phyloP scores from a whole-genome alignment of 2,329 filamentous ascomycete genomes.

The Chrysoporthe austroafricana region DNA sequence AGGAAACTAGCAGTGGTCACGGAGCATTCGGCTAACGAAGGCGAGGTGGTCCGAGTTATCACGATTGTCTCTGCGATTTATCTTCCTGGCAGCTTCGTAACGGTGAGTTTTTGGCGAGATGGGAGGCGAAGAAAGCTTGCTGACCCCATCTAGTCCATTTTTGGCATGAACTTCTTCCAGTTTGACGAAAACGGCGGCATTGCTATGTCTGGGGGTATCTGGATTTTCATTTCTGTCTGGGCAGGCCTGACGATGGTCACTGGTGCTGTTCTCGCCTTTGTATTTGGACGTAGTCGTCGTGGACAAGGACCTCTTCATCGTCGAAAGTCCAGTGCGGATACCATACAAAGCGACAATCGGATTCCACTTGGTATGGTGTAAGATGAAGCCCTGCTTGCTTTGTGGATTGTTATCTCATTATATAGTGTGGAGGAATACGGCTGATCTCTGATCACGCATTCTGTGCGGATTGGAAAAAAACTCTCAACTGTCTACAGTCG shows the following conservation, averaged over 20 bases:
- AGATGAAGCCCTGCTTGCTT: not conserved
- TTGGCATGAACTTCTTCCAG: conserved; percentile 32
- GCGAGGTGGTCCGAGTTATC: conserved; percentile 34
- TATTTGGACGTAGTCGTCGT: conserved; percentile 9
- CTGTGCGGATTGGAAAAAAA: no score
- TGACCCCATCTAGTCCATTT: conserved; percentile 19
- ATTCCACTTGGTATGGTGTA: not conserved
- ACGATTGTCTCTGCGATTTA: conserved; percentile 36
- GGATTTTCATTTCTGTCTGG: conserved; percentile 20
- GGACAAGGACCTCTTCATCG: not conserved
- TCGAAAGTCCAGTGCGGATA: not conserved
- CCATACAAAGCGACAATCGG: not conserved
- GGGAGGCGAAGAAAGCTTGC: no score
- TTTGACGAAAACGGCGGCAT: conserved; percentile 21
- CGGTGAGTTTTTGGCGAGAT: conserved; percentile 17
- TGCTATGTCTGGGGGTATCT: conserved; percentile 5
- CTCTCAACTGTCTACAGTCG: no score
- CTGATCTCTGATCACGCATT: no score
- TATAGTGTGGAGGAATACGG: no score
- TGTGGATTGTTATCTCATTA: no score
- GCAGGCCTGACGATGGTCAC: conserved; percentile 14
- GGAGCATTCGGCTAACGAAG: conserved; percentile 33
- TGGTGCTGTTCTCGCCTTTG: conserved; percentile 9
- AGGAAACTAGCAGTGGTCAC: conserved; percentile 32
- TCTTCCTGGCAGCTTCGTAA: conserved; percentile 34